phyloP scores from a whole-genome alignment of 495 filamentous ascomycete species.

The Podospora bellae-mahoneyi region DNA sequence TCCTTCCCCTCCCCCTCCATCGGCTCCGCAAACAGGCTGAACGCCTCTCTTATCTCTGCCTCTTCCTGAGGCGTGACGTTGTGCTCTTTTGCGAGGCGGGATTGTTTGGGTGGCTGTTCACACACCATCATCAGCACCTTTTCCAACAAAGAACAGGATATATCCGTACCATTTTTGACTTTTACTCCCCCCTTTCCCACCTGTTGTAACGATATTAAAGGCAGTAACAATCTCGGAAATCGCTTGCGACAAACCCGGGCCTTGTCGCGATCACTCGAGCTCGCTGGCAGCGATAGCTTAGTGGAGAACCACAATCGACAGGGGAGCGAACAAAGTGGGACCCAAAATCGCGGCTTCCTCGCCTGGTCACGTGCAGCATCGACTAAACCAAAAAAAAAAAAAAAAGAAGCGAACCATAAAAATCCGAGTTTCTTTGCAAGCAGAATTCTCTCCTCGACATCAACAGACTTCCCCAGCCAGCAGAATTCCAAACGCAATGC shows the following conservation, averaged over 20 bases:
- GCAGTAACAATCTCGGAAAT: neutral
- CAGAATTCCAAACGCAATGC: too few species aligned
- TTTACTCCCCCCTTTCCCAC: neutral
- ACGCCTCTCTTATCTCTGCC: conserved; percentile 85
- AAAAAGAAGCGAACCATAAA: neutral
- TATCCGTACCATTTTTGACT: neutral
- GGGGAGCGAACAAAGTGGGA: conserved; percentile 9
- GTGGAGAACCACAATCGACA: neutral
- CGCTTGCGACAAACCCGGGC: neutral
- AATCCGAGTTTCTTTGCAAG: neutral
- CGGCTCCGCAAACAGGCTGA: conserved; percentile 71
- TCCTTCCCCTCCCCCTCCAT: conserved; percentile 61
- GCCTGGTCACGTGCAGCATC: conserved; percentile 27
- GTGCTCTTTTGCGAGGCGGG: conserved; percentile 86
- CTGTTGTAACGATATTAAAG: neutral
- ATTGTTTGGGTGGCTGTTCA: conserved; percentile 38
- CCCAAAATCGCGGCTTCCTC: conserved; percentile 18
- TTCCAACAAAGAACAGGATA: neutral
- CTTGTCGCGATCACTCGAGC: neutral
- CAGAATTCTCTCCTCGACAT: neutral
- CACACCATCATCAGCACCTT: neutral
- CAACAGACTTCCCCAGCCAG: neutral
- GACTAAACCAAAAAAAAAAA: neutral
- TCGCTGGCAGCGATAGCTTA: neutral
- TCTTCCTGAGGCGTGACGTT: conserved; percentile 80